Conservation (phyloP, 2,329 filamentous ascomycete species). For the Alternaria angustiovoidea region DNA sequence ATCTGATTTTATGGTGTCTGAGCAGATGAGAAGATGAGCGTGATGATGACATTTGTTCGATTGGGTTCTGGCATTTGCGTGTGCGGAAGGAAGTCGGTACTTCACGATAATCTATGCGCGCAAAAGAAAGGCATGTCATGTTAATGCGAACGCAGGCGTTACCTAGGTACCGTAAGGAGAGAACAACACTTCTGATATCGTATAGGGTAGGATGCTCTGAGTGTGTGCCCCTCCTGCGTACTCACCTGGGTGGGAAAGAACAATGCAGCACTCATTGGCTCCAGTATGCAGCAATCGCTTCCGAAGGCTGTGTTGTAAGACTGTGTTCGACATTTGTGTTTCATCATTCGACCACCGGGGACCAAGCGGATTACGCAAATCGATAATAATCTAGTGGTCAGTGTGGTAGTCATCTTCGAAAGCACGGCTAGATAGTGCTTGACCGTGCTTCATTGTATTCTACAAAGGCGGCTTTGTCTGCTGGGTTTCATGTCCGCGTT, state of each 20-base stretch:
- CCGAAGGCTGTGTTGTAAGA: background rate
- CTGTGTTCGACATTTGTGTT: background rate
- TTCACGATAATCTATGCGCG: constrained; percentile 7
- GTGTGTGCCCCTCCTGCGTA: background rate
- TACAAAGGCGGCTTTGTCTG: constrained; percentile 10
- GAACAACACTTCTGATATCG: background rate
- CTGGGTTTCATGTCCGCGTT: constrained; percentile 7
- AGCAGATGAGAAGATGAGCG: background rate
- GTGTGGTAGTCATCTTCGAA: constrained; percentile 1
- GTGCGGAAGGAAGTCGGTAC: constrained; percentile 1
- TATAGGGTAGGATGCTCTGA: background rate
- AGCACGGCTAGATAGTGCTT: constrained; percentile 3
- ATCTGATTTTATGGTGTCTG: background rate
- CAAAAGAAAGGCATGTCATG: constrained; percentile 2
- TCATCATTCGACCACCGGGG: constrained; percentile 3
- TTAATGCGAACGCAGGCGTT: constrained; percentile 1
- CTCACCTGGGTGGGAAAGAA: background rate
- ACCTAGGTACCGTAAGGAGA: background rate
- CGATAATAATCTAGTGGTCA: constrained; percentile 4
- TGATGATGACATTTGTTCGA: constrained; percentile 1
- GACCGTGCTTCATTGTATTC: constrained; percentile 8
- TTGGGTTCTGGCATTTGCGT: background rate
- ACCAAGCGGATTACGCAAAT: constrained; percentile 10
- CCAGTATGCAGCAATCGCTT: background rate
- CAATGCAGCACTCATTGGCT: background rate